Conservation (phyloP, 2,329 filamentous ascomycete species). For the Diaporthe longicolla region DNA sequence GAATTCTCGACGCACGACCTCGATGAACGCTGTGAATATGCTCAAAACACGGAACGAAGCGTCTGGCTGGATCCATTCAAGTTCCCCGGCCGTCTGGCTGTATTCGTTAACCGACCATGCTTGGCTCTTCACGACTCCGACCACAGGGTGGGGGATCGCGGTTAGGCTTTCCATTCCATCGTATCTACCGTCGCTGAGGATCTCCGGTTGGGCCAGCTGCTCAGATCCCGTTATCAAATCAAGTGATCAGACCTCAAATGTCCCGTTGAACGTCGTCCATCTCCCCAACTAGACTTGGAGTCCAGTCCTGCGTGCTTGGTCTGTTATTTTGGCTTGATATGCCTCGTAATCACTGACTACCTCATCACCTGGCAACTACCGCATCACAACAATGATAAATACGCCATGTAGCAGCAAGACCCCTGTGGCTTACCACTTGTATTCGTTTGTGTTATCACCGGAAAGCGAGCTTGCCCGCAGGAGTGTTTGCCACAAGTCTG, state of each 20-base stretch:
- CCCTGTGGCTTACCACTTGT: not conserved
- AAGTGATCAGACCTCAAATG: not conserved
- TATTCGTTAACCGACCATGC: not conserved
- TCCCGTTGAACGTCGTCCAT: not conserved
- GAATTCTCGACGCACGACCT: conserved; percentile 13
- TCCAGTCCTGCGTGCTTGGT: too few relatives aligned
- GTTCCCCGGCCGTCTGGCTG: not conserved
- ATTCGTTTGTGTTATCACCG: not conserved
- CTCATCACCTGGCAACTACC: not conserved
- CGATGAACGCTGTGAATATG: conserved; percentile 18
- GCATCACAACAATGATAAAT: too few relatives aligned
- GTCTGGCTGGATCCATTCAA: not conserved
- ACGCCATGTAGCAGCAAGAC: not conserved
- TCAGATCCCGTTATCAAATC: not conserved
- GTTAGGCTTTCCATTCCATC: not conserved
- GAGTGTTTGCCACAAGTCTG: not conserved
- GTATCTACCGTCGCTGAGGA: not conserved
- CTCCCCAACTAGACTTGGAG: not conserved
- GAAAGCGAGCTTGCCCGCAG: too few relatives aligned
- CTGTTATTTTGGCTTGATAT: not conserved
- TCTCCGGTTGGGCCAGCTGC: not conserved
- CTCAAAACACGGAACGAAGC: conserved; percentile 3
- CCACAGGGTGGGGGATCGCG: not conserved
- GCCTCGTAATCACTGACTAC: not conserved
- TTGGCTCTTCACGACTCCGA: not conserved